Base-by-base conservation (phyloP, 768 basidiomycete species). In the Pleurotus salmoneostramineus region DNA sequence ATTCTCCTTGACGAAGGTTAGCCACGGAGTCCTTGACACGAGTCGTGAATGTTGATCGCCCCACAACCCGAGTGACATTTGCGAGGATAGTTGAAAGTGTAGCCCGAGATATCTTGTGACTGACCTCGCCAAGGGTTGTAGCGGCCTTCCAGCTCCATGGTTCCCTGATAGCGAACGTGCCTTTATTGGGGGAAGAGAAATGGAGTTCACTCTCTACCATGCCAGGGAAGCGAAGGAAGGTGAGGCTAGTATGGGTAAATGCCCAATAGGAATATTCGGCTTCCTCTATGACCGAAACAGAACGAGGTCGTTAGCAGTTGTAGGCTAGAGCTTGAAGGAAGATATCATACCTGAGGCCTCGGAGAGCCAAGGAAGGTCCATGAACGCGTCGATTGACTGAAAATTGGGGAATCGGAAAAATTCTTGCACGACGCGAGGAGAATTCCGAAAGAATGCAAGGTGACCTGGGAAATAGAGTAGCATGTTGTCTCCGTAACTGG, bases 351-450 rank as follows among this genome's bases (percentile, higher is more conserved):
- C 55, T 32, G 56, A 34, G n/a, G 31, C 56, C 6, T n/a, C n/a
- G 21, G 32, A 27, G 17, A 58, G 32, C 56, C 56, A 58, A 4
- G 56, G 56, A n/a, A 49, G 8, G 37, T 14, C n/a, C 47, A 58
- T 49, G 47, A 58, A 58, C 17, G 31, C 50, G 1, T 36, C 50
- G 4, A 52, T 15, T n/a, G 50, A 52, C 11, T 37, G 58, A 21
- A 55, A 52, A 35, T 59, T 54, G 8, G 50, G 58, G 51, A 55
- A 44, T 11, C 35, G 50, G 40, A 59, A 45, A 43, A 55, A 59
- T 34, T 56, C 52, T 6, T 55, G 27, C 21, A 55, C 6, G n/a
- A 55, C 42, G 8, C 44, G n/a, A 3, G 50, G 50, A 4, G 54
- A 15, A 15, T 56, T 36, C 17, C 44, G 33, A 54, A 59, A 59